Evolutionary conservation across 2,329 filamentous ascomycete genomes (phyloP).

Genomic region (Paraconiothyrium sp.): DNA sequence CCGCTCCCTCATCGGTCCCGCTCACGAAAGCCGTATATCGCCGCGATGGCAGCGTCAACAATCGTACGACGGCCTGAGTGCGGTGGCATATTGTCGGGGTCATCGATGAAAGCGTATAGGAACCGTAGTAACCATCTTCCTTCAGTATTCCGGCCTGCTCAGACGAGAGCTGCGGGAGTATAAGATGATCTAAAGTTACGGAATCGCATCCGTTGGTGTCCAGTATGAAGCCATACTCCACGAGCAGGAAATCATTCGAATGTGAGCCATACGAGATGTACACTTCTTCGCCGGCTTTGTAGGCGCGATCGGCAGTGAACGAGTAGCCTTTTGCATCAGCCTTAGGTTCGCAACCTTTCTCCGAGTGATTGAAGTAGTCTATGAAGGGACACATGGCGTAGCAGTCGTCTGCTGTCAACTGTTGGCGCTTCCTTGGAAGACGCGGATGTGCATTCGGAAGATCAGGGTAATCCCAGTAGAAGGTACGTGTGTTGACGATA

Average conservation of each 20-base stretch:
- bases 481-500: slow-evolving; percentile 68
- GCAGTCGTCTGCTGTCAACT: slow-evolving; percentile 62
- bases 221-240: slow-evolving; percentile 68
- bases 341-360: slow-evolving; percentile 60
- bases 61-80: slow-evolving; percentile 56
- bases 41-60: slow-evolving; percentile 40
- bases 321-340: slow-evolving; percentile 64
- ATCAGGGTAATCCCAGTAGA: slow-evolving; percentile 62
- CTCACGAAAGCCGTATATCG: slow-evolving; percentile 43
- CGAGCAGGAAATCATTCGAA: slow-evolving; percentile 75
- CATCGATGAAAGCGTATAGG: slow-evolving; percentile 37
- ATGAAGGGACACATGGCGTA: slow-evolving; percentile 77
- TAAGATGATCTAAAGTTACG: slow-evolving; percentile 53
- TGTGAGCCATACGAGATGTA: slow-evolving; percentile 76
- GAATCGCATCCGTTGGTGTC: slow-evolving; percentile 50
- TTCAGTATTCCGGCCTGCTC: slow-evolving; percentile 49
- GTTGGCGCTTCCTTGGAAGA: slow-evolving; percentile 53
- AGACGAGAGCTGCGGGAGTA: slow-evolving; percentile 50
- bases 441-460: slow-evolving; percentile 51
- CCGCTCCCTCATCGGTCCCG: slow-evolving; percentile 43
- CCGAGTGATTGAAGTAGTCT: slow-evolving; percentile 73
- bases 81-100: slow-evolving; percentile 53
- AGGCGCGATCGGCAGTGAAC: slow-evolving; percentile 62
- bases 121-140: slow-evolving; percentile 54
- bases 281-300: slow-evolving; percentile 70